These are phyloP conservation scores for Nitzschia sp. DNA, from an alignment of 108 stramenopile species.

Conservation along the genomic window DNA sequence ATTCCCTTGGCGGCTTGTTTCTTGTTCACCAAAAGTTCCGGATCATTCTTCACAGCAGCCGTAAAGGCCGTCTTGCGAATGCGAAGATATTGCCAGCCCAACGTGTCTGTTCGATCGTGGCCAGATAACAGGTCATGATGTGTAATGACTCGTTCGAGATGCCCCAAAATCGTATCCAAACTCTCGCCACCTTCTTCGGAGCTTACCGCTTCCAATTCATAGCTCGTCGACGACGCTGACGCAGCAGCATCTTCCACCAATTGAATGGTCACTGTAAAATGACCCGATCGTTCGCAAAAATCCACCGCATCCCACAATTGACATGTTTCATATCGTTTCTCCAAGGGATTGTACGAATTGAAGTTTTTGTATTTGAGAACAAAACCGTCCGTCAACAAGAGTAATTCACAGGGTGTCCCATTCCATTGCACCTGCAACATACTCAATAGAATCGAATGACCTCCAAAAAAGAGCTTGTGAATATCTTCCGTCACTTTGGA, in stretches of 20 bases:
- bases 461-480: slow-evolving; percentile 18
- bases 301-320: slow-evolving; percentile 30
- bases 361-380: slow-evolving; percentile 20
- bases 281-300: slow-evolving; percentile 2
- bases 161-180: slow-evolving; percentile 31
- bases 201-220: slow-evolving; percentile 1
- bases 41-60: slow-evolving; percentile 30
- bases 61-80: slow-evolving; percentile 42
- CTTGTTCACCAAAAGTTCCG: slow-evolving; percentile 1
- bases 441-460: slow-evolving; percentile 34
- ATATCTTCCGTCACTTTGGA: slow-evolving; percentile 11
- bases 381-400: slow-evolving; percentile 53
- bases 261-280: slow-evolving; percentile 12
- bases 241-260: slow-evolving; percentile 9
- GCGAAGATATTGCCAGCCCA: slow-evolving; percentile 49
- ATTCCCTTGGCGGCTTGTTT: slow-evolving; percentile 10
- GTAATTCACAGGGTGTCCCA: slow-evolving; percentile 29
- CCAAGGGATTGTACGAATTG: slow-evolving; percentile 21
- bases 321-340: slow-evolving; percentile 28
- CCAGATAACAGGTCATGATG: neutral
- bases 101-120: slow-evolving; percentile 3
- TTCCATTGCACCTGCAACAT: slow-evolving; percentile 13
- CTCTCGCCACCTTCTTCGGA: slow-evolving; percentile 10
- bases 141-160: slow-evolving; percentile 7
- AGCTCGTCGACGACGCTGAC: neutral